These are phyloP conservation scores for Backusella circina DNA, from an alignment of 192 early-diverging fungal species.

Conservation along the genomic window DNA sequence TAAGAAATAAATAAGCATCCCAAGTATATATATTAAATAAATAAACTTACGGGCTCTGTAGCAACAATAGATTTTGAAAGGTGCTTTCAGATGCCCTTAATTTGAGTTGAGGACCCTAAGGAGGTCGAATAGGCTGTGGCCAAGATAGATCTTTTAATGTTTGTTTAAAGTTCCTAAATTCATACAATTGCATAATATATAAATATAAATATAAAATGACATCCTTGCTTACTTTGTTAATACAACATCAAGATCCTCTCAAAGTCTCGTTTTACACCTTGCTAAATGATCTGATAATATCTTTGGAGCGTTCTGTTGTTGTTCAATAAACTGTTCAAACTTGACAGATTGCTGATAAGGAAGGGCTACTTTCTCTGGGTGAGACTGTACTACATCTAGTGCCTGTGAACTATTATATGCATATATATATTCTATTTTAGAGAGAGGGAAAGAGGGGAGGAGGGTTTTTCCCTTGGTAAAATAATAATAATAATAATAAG, in stretches of 20 bases:
- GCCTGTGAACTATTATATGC: slow-evolving; percentile 25
- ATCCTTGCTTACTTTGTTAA: slow-evolving; percentile 40
- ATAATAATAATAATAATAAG: no score
- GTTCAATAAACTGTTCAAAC: slow-evolving; percentile 22
- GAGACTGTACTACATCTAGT: slow-evolving; percentile 31
- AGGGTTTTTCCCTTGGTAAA: no score
- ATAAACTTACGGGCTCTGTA: slow-evolving; percentile 15
- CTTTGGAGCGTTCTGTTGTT: slow-evolving; percentile 3
- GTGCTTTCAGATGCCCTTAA: slow-evolving; percentile 3
- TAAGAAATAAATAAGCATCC: neutral
- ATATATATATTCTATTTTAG: neutral
- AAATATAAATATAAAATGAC: neutral
- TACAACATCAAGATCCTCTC: slow-evolving; percentile 41
- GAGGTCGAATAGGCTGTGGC: slow-evolving; percentile 11
- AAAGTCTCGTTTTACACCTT: slow-evolving; percentile 30
- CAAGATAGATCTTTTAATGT: slow-evolving; percentile 9
- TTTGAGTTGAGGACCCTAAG: slow-evolving; percentile 11
- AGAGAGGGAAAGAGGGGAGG: no score
- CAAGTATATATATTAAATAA: neutral
- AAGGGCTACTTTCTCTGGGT: slow-evolving; percentile 32
- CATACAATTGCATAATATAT: neutral
- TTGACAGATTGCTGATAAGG: slow-evolving; percentile 41
- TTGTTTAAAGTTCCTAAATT: slow-evolving; percentile 16
- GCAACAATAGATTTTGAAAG: slow-evolving; percentile 12
- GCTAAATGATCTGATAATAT: slow-evolving; percentile 36